These are phyloP conservation scores for Mesotaenium endlicherianum DNA, from an alignment of 139 green algal genomes.

Conservation along the genomic window DNA sequence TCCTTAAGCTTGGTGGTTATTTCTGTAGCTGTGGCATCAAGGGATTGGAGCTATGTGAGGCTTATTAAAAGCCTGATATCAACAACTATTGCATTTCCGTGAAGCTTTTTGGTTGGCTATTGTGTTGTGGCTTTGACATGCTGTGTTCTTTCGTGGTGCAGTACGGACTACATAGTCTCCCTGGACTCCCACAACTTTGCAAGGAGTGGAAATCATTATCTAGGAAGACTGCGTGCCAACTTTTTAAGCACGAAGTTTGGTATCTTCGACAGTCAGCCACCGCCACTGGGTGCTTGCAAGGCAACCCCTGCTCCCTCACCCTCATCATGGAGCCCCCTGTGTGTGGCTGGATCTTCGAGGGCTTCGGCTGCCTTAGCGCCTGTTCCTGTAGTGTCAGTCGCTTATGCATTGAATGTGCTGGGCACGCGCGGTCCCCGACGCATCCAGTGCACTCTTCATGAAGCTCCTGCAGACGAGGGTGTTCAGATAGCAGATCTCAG, in stretches of 20 bases:
- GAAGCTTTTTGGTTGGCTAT: no score
- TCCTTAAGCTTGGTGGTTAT: no score
- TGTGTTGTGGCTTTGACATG: no score
- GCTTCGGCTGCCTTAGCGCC: no score
- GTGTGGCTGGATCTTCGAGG: background rate
- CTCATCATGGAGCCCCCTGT: background rate
- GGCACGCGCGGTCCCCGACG: slow-evolving; percentile 87
- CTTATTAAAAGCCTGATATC: no score
- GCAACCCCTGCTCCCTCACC: background rate
- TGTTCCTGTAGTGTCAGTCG: slow-evolving; percentile 73
- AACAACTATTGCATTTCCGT: no score
- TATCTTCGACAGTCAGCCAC: slow-evolving; percentile 65
- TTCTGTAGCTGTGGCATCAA: no score
- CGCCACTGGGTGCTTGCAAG: background rate
- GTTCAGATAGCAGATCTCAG: no score
- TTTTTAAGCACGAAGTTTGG: slow-evolving; percentile 93
- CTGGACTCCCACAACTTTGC: slow-evolving; percentile 67
- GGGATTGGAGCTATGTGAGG: no score
- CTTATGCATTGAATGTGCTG: slow-evolving; percentile 89
- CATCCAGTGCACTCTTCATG: slow-evolving; percentile 67
- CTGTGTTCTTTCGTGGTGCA: background rate
- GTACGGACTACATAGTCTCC: slow-evolving; percentile 85
- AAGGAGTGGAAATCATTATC: slow-evolving; percentile 59
- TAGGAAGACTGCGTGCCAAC: slow-evolving; percentile 80
- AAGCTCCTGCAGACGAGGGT: background rate